Base-by-base conservation (phyloP, 305 asterid species). In the Stenogyne calaminthoides region DNA sequence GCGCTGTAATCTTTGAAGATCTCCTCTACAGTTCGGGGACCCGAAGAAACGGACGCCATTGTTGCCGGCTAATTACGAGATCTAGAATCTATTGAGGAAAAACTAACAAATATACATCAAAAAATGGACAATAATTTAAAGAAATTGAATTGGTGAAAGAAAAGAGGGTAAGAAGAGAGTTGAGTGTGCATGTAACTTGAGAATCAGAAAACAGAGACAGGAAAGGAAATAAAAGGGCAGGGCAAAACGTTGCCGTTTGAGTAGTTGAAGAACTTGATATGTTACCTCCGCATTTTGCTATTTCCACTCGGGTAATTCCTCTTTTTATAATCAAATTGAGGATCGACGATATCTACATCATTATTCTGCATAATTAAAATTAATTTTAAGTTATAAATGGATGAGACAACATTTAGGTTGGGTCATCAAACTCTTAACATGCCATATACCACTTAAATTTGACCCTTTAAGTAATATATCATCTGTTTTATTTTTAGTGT, bases 1-100 rank as follows among this genome's bases (percentile, higher is more conserved):
- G 91, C 86, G 77, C 87, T 85, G 88, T 77, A 91, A 89, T 93
- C 98, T 77, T 93, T 93, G 89, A 88, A 93, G 97, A 93, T 91
- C 90, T 93, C 98, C 83, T 93, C 98, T 4, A 93, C 98, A 61
- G 90, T 91, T 71, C 96, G 88, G 37, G 96, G 96, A 67, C 91
- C 85, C 29, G 97, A 86, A 70, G 98, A 87, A 76, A 88, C 90
- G 64, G 98, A 74, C 5, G 96, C 91, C 98, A 90, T 92, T 87
- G 75, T 63, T 49, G 77, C 36, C 10, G 27, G 12, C 10, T 62
- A 68, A 61, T 52, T 60, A 51, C 44, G 73, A 81, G 91, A 86
- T 84, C 90, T 80, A 74, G 55, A 76, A 67, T 49, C 3, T 63
- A 36, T 39, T 3, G 9, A 44, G 63, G 25, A 44, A 57, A 22